Evolutionary conservation across 805 yeast genomes (phyloP).

Genomic region (Candida parachauliodes): DNA sequence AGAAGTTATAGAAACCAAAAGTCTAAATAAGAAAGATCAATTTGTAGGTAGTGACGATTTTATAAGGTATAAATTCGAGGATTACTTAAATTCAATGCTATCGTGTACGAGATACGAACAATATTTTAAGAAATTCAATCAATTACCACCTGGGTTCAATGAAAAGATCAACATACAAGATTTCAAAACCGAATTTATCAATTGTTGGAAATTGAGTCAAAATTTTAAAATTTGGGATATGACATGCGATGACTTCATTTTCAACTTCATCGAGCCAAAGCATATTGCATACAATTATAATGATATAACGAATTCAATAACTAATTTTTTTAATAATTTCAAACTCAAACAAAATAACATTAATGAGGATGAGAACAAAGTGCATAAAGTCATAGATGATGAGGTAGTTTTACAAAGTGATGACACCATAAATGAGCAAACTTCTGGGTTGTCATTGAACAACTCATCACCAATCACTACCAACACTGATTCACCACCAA

Average conservation of each 20-base stretch:
- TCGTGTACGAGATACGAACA: slow-evolving; percentile 68
- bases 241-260: slow-evolving; percentile 41
- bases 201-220: slow-evolving; percentile 29
- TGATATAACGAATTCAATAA: slow-evolving; percentile 8
- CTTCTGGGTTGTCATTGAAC: slow-evolving; percentile 7
- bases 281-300: slow-evolving; percentile 22
- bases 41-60: slow-evolving; percentile 66
- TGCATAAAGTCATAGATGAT: slow-evolving; percentile 19
- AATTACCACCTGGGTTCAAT: slow-evolving; percentile 42
- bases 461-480: background rate
- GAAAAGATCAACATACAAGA: slow-evolving; percentile 20
- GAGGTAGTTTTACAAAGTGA: background rate
- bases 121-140: slow-evolving; percentile 41
- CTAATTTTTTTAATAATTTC: slow-evolving; percentile 24
- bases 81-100: slow-evolving; percentile 74
- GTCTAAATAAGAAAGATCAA: slow-evolving; percentile 20
- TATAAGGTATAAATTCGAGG: slow-evolving; percentile 84
- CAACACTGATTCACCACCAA: background rate
- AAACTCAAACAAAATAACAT: slow-evolving; percentile 12
- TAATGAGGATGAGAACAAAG: slow-evolving; percentile 18
- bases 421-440: slow-evolving; percentile 2
- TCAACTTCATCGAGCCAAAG: slow-evolving; percentile 39
- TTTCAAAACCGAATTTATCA: slow-evolving; percentile 32
- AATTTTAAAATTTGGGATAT: slow-evolving; percentile 39
- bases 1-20: slow-evolving; percentile 19